Evolutionary conservation across 2,329 filamentous ascomycete species (phyloP), one percentile per base, ranked within the genome.

Genomic region (Sarocladium strictum): DNA sequence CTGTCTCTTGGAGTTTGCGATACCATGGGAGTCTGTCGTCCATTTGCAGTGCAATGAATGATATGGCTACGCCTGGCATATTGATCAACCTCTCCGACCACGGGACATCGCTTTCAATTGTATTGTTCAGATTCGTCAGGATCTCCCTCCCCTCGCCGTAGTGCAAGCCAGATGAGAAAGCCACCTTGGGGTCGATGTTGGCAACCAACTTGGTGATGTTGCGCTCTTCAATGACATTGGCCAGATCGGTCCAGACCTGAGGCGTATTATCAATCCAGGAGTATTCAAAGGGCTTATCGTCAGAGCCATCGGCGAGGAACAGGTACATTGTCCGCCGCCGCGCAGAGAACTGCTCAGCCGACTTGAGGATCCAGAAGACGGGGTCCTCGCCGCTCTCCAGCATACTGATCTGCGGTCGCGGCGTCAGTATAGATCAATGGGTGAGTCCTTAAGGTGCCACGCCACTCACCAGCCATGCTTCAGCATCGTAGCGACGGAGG

Each of bases 341-440:
- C 3, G 76, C 75, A 2, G 74, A 76, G 63, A 78, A 78, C 59
- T 76, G 69, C 6, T 62, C 66, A 4, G 70, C 70, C 19, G 66
- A 63, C 58, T 77, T 78, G 32, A 79, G 68, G 3, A 75, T 73
- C 75, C 75, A 78, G 63, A 78, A 78, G 23, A 74, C 70, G 0
- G 75, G 77, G 55, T 79, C 76, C 59, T 79, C 76, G 56, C 73
- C 75, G 60, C 78, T 77, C 58, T 79, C 76, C 51, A 72, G 72
- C 63, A 79, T 75, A 65, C 72, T 75, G 43, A 47, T 47, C 43
- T 47, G 24, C 24, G 23, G 3, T 26, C 17, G 6, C 29, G 7
- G 15, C n/a, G 23, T 47, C 43, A 47, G 40, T 9, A n/a, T n/a
- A n/a, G n/a, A n/a, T n/a, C n/a, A n/a, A n/a, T n/a, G n/a, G n/a